These are phyloP conservation scores for Malassezia globosa DNA, from an alignment of 1,284 basidiomycete genomes.

Conservation along the genomic window DNA sequence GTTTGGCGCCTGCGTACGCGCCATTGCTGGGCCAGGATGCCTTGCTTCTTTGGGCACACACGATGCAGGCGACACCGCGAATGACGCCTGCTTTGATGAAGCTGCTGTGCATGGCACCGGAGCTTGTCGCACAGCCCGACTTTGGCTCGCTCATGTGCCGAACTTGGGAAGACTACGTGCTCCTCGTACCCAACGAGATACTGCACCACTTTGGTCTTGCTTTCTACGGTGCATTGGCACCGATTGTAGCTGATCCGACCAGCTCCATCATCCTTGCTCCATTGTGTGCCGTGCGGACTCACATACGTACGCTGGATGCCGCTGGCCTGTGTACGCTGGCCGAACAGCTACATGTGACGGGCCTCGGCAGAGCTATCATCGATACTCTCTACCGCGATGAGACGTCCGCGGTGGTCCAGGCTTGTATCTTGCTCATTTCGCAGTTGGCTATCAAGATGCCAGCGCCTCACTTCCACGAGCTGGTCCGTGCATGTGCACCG, in stretches of 20 bases:
- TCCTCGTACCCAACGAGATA: constrained; percentile 33
- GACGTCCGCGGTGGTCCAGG: constrained; percentile 8
- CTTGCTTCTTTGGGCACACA: constrained; percentile 35
- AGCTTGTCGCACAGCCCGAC: constrained; percentile 34
- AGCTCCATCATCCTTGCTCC: constrained; percentile 34
- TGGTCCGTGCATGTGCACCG: constrained; percentile 21
- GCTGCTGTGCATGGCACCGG: constrained; percentile 25
- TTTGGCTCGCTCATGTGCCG: constrained; percentile 36
- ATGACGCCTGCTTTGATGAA: constrained; percentile 36
- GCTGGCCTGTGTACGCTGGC: neutral
- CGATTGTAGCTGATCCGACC: constrained; percentile 31
- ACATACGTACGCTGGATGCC: constrained; percentile 27
- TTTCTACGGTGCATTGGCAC: constrained; percentile 25
- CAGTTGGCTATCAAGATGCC: constrained; percentile 28
- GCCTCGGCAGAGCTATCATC: constrained; percentile 27
- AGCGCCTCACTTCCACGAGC: constrained; percentile 21
- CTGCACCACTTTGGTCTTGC: constrained; percentile 25
- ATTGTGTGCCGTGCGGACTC: constrained; percentile 26
- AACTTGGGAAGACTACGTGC: constrained; percentile 30
- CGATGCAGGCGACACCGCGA: constrained; percentile 30
- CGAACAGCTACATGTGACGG: constrained; percentile 22
- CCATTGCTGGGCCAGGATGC: constrained; percentile 40
- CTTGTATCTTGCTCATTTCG: neutral
- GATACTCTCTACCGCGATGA: constrained; percentile 32
- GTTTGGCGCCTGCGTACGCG: constrained; percentile 23